Evolutionary conservation across 345 rosid genomes (phyloP), one percentile per base, ranked within the genome.

Genomic region (Brassica nigra): DNA sequence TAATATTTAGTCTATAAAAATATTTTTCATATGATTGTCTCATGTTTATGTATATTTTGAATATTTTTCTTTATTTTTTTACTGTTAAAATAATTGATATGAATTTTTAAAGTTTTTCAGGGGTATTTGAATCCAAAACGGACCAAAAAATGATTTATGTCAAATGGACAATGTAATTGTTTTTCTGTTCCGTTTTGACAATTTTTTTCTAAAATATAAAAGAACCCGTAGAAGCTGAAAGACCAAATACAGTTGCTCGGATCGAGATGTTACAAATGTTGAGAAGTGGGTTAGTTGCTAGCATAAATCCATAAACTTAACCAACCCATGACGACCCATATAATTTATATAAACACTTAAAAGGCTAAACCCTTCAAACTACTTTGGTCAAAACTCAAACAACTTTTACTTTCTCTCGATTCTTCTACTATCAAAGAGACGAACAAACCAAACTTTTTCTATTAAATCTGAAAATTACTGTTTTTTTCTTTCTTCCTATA

Each of bases 401-500:
- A 57, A 39, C 58, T 78, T 28, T 71, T 73, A 71, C 77, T 64
- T 57, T 66, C 67, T 71, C 33, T 63, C 58, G 2, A 77, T 68
- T 76, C 66, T 10, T 76, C 30, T n/a, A 66, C 39, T n/a, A 70
- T 31, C 75, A 23, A 47, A 62, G 11, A 8, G 80, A 69, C 69
- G 47, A 28, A 29, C 44, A 8, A 59, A 44, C 55, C 16, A 64
- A 67, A 79, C 62, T 7, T 72, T 71, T 66, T 73, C 73, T 78
- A 78, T 78, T 66, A 66, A 78, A 78, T 58, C 82, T 73, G 10
- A 37, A 73, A 23, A 58, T 37, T 31, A 39, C 77, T 66, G 73
- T 78, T 31, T 78, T 72, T 29, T 57, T 77, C 2, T 30, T 73
- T 66, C 69, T 66, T 67, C 79, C 83, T 80, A 80, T 80, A 68